phyloP scores from a whole-genome alignment of 257 asterid species.

The Anisodus acutangulus region DNA sequence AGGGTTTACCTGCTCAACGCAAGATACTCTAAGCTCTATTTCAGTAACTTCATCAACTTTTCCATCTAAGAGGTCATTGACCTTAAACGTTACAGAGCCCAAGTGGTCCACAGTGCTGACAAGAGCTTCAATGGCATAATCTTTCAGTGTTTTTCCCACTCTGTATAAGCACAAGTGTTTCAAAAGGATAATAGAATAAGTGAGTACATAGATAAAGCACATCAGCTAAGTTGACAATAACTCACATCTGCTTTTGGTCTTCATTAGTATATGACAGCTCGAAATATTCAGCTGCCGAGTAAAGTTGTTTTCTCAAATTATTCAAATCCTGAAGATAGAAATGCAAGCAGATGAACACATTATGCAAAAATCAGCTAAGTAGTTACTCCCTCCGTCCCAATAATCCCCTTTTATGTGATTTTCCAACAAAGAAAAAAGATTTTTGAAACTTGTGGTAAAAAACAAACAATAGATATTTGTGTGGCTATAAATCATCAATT shows the following conservation, averaged over 20 bases:
- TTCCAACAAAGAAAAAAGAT: too few species aligned
- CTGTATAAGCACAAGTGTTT: constrained; percentile 40
- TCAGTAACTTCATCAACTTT: constrained; percentile 78
- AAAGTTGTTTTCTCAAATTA: constrained; percentile 84
- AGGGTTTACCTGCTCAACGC: constrained; percentile 75
- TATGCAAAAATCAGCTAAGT: too few species aligned
- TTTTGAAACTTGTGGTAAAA: too few species aligned
- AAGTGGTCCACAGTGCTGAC: constrained; percentile 91
- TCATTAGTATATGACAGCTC: constrained; percentile 77
- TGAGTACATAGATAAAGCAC: too few species aligned
- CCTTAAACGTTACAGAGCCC: constrained; percentile 85
- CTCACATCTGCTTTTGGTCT: constrained; percentile 79
- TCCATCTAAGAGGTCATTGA: constrained; percentile 71
- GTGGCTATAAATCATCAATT: too few species aligned
- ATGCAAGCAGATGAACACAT: not conserved
- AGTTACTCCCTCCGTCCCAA: too few species aligned
- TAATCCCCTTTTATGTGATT: too few species aligned
- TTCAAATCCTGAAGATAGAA: constrained; percentile 72
- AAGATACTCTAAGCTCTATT: constrained; percentile 80
- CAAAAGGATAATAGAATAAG: not conserved
- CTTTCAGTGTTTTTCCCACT: constrained; percentile 83
- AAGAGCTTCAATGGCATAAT: constrained; percentile 86
- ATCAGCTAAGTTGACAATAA: constrained; percentile 32
- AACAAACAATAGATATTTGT: too few species aligned
- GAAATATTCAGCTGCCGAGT: constrained; percentile 94